A percentile compares a stretch with the other conserved stretches of the same genome.
These are phyloP conservation scores for Fusarium globosum DNA, from an alignment of 2,329 filamentous ascomycete species.

Conservation along the genomic window DNA sequence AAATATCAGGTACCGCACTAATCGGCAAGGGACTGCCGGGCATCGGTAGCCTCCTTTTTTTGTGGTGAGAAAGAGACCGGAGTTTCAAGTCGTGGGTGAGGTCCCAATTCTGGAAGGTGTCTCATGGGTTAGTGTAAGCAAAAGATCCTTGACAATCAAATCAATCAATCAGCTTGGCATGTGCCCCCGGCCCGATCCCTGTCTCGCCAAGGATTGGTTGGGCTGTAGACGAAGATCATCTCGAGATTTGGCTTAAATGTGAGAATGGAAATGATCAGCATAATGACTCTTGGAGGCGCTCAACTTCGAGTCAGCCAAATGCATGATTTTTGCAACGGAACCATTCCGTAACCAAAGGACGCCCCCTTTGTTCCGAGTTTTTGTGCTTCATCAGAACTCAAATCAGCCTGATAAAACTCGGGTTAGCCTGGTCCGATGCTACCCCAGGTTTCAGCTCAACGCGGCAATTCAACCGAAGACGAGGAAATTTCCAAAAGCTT, in stretches of 20 bases:
- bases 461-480: constrained; percentile 1
- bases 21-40: background rate
- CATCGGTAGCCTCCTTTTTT: constrained; percentile 6
- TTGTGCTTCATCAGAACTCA: background rate
- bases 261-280: background rate
- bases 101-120: constrained; percentile 24
- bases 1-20: background rate
- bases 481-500: background rate
- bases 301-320: background rate
- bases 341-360: background rate
- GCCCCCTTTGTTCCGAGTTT: background rate
- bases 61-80: background rate
- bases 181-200: constrained; percentile 9
- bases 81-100: constrained; percentile 5
- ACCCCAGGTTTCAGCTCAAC: constrained; percentile 8
- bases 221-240: background rate
- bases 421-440: constrained; percentile 3
- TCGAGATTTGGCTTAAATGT: background rate
- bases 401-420: background rate
- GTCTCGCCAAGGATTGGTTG: background rate
- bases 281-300: background rate
- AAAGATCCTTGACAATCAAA: background rate
- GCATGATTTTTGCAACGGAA: background rate
- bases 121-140: background rate
- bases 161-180: constrained; percentile 10